Evolutionary conservation across 2,329 filamentous ascomycete species (phyloP).

Genomic region (Monosporascus sp.): DNA sequence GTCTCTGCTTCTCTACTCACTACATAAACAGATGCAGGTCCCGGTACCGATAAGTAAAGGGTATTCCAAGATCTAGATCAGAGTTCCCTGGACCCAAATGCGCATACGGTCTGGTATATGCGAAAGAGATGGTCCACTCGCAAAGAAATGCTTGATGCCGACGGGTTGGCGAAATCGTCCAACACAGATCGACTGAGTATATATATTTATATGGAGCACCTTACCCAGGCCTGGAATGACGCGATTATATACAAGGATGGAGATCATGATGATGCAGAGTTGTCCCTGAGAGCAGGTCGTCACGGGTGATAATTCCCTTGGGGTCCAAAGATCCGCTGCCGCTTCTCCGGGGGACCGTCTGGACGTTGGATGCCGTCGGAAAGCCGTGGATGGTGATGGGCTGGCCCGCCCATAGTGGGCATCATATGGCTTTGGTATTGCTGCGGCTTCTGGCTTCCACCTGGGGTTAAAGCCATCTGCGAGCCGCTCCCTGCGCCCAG

Average conservation of each 20-base stretch:
- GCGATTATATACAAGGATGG: conserved; percentile 20
- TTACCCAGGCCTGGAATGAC: not conserved
- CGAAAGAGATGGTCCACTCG: conserved; percentile 4
- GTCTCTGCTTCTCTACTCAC: not conserved
- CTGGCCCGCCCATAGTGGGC: conserved; percentile 22
- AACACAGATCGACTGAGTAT: conserved; percentile 4
- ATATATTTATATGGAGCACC: too few species aligned
- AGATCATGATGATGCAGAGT: conserved; percentile 8
- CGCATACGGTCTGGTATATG: conserved; percentile 6
- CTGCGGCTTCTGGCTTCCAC: conserved; percentile 29
- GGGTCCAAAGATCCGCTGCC: conserved; percentile 44
- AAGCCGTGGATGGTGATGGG: conserved; percentile 23
- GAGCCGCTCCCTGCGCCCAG: conserved; percentile 34
- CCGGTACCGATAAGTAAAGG: conserved; percentile 6
- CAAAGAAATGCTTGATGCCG: conserved; percentile 4
- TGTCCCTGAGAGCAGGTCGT: not conserved
- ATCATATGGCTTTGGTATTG: conserved; percentile 34
- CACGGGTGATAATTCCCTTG: conserved; percentile 36
- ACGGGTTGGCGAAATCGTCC: conserved; percentile 1
- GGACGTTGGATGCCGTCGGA: conserved; percentile 24
- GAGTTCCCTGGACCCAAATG: conserved; percentile 8
- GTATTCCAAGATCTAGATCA: conserved; percentile 15
- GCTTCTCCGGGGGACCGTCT: conserved; percentile 45
- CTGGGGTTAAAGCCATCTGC: conserved; percentile 33
- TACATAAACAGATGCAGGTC: conserved; percentile 9